These are phyloP conservation scores for Wallacemonas sp. DNA, from an alignment of 208 protist genomes.

Conservation along the genomic window DNA sequence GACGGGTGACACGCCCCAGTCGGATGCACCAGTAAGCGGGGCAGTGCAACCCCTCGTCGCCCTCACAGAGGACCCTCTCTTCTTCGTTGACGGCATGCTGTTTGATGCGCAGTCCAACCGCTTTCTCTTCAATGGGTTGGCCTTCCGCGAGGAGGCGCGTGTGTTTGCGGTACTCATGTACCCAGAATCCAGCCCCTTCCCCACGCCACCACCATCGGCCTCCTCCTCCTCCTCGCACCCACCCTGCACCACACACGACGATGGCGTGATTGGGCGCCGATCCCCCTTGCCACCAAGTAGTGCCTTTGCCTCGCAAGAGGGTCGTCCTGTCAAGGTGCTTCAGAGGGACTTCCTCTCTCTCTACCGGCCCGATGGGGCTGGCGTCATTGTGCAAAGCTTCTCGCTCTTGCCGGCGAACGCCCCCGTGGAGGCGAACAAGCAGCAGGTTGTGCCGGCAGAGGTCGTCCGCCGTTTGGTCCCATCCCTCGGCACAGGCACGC, in stretches of 20 bases:
- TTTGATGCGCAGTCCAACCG: constrained; percentile 42
- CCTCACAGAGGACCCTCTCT: constrained; percentile 57
- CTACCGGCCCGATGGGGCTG: constrained; percentile 20
- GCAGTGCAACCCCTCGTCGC: constrained; percentile 18
- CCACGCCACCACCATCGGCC: not conserved
- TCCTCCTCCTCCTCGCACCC: not conserved
- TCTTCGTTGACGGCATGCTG: constrained; percentile 65
- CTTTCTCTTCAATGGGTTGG: constrained; percentile 64
- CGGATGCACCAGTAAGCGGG: not conserved
- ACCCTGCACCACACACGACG: not conserved
- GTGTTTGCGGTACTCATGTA: constrained; percentile 27
- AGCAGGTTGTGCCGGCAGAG: constrained; percentile 37
- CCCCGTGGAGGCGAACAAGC: constrained; percentile 31
- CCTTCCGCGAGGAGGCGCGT: constrained; percentile 73
- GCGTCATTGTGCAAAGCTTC: constrained; percentile 67
- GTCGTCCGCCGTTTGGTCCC: constrained; percentile 24
- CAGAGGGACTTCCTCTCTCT: constrained; percentile 72
- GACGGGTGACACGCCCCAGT: constrained; percentile 6
- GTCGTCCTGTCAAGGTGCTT: constrained; percentile 29
- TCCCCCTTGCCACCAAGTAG: not conserved
- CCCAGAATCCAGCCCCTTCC: not conserved
- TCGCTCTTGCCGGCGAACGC: constrained; percentile 46
- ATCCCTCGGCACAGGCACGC: constrained; percentile 20
- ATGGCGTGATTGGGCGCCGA: not conserved
- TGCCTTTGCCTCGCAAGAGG: too few species aligned